Conservation (phyloP, 2,329 filamentous ascomycete species). For the Hypoxylon sp. region DNA sequence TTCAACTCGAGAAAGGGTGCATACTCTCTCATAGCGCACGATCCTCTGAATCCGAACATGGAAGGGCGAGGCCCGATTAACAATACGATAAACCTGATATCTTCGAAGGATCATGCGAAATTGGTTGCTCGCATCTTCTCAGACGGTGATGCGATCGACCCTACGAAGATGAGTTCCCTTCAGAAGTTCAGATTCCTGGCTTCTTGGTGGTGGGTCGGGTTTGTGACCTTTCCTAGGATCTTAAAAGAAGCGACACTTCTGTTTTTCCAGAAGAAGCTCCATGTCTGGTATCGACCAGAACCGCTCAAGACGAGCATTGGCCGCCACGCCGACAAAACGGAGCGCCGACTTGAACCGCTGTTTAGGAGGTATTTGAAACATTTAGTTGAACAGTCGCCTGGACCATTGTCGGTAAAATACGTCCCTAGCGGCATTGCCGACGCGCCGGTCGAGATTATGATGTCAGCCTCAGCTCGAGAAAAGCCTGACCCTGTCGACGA, state of each 20-base stretch:
- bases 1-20: conserved; percentile 74
- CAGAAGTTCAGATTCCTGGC: conserved; percentile 62
- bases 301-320: conserved; percentile 68
- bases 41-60: conserved; percentile 60
- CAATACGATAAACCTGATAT: conserved; percentile 70
- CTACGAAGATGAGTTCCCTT: conserved; percentile 57
- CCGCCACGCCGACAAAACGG: conserved; percentile 63
- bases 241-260: conserved; percentile 69
- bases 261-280: conserved; percentile 67
- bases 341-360: conserved; percentile 60
- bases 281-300: conserved; percentile 75
- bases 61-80: conserved; percentile 61
- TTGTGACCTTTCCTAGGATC: conserved; percentile 75
- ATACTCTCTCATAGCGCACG: conserved; percentile 64
- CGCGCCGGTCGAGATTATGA: conserved; percentile 55
- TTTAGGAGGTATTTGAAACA: conserved; percentile 64
- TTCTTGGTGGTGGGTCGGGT: conserved; percentile 75
- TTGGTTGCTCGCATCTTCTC: conserved; percentile 72
- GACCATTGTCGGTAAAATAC: conserved; percentile 65
- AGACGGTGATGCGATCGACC: conserved; percentile 62
- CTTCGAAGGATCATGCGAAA: conserved; percentile 71
- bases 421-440: conserved; percentile 62
- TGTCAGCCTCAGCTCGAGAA: conserved; percentile 49
- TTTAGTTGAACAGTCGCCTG: conserved; percentile 61
- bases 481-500: conserved; percentile 48